Evolutionary conservation across 2,329 filamentous ascomycete genomes (phyloP).

Genomic region (Stagonosporopsis rhizophila): DNA sequence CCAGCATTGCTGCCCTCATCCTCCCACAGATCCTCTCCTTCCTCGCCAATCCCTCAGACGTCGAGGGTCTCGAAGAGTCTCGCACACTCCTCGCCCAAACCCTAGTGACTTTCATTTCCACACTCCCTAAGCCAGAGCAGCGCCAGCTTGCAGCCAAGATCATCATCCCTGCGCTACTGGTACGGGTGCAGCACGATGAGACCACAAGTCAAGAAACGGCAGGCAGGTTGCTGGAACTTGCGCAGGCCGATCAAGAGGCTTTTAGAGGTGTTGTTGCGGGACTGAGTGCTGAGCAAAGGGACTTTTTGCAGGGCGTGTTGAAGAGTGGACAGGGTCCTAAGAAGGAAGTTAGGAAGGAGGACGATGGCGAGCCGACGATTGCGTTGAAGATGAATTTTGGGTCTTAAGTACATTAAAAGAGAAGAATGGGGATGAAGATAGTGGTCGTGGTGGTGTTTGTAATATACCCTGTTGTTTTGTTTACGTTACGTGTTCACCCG

Average conservation of each 20-base stretch:
- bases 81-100: slow-evolving; percentile 75
- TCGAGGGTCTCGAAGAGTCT: slow-evolving; percentile 81
- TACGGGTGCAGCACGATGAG: slow-evolving; percentile 69
- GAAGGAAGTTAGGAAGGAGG: slow-evolving; percentile 62
- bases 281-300: slow-evolving; percentile 73
- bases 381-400: slow-evolving; percentile 92
- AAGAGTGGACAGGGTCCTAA: slow-evolving; percentile 60
- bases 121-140: slow-evolving; percentile 39
- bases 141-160: slow-evolving; percentile 71
- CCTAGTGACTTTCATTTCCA: slow-evolving; percentile 73
- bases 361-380: slow-evolving; percentile 74
- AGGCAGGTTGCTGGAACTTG: slow-evolving; percentile 78
- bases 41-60: slow-evolving; percentile 65
- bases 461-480: not conserved
- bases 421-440: not conserved
- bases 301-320: slow-evolving; percentile 82
- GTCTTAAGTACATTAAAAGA: not conserved
- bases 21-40: slow-evolving; percentile 80
- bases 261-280: slow-evolving; percentile 78
- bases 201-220: slow-evolving; percentile 73
- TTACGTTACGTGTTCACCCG: not conserved
- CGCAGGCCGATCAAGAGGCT: slow-evolving; percentile 71
- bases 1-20: slow-evolving; percentile 75
- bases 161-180: slow-evolving; percentile 77
- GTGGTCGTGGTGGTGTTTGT: not conserved